A percentile compares a stretch with the other conserved stretches of the same genome.
Conservation (phyloP, 192 early-diverging fungal genomes). For the Podila clonocystis region DNA sequence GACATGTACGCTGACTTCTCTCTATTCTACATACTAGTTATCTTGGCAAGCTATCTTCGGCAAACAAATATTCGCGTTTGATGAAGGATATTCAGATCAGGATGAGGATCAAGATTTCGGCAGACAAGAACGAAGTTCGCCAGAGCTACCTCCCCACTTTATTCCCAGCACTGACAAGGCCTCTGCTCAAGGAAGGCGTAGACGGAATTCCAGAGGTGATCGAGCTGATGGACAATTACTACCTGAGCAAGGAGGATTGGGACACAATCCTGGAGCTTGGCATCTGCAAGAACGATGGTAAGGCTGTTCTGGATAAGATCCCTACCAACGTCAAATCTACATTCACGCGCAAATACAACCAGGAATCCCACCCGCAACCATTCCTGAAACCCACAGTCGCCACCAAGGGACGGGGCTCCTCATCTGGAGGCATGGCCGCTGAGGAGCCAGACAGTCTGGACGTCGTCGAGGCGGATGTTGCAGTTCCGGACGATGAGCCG, state of each 20-base stretch:
- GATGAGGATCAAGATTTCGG: slow-evolving; percentile 83
- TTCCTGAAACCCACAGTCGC: slow-evolving; percentile 53
- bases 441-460: slow-evolving; percentile 68
- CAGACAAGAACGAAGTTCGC: slow-evolving; percentile 88
- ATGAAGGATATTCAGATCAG: slow-evolving; percentile 89
- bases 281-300: slow-evolving; percentile 60
- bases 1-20: not conserved
- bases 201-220: slow-evolving; percentile 80
- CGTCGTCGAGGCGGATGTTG: slow-evolving; percentile 55
- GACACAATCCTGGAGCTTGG: slow-evolving; percentile 89
- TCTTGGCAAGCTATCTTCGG: slow-evolving; percentile 91
- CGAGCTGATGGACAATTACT: slow-evolving; percentile 91
- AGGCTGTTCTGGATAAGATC: slow-evolving; percentile 59
- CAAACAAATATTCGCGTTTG: slow-evolving; percentile 72
- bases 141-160: slow-evolving; percentile 87
- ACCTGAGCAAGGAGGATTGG: slow-evolving; percentile 86
- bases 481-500: slow-evolving; percentile 57
- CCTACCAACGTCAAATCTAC: slow-evolving; percentile 73
- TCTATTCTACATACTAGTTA: slow-evolving; percentile 66
- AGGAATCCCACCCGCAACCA: slow-evolving; percentile 66
- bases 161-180: slow-evolving; percentile 60
- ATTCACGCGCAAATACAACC: slow-evolving; percentile 81
- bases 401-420: slow-evolving; percentile 31
- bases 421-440: slow-evolving; percentile 19
- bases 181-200: slow-evolving; percentile 57